These are phyloP conservation scores for Arthrinium puccinioides DNA, from an alignment of 2,329 filamentous ascomycete genomes.

Conservation along the genomic window DNA sequence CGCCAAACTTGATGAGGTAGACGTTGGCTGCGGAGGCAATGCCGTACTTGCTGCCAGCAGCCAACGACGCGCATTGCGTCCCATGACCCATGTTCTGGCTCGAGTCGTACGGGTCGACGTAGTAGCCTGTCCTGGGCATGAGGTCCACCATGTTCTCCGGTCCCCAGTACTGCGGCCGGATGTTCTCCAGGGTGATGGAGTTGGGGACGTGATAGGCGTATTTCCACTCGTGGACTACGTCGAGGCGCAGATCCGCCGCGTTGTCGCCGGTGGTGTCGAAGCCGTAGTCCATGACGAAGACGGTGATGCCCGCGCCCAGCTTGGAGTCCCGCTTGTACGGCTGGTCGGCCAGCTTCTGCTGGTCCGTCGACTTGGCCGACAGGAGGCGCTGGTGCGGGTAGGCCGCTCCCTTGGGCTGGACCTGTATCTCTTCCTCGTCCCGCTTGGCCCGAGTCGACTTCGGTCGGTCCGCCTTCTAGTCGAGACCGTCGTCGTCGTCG, in stretches of 20 bases:
- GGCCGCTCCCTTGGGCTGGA: neutral
- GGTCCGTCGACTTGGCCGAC: neutral
- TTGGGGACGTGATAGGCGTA: neutral
- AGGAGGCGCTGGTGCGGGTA: neutral
- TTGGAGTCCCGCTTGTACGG: neutral
- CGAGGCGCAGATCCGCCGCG: neutral
- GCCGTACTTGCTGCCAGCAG: neutral
- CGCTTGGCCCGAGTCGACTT: too few relatives aligned
- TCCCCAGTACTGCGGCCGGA: neutral
- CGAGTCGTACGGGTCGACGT: neutral
- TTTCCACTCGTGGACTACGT: neutral
- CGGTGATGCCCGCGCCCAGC: neutral
- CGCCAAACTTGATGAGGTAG: neutral
- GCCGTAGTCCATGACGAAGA: neutral
- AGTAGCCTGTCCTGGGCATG: neutral
- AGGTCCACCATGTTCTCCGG: neutral
- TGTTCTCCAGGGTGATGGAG: accelerated
- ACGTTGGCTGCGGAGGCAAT: neutral
- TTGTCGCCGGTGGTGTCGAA: neutral
- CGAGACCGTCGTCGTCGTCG: too few relatives aligned
- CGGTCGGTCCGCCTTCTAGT: too few relatives aligned
- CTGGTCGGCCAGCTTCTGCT: neutral
- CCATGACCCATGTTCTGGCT: neutral
- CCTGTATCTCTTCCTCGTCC: neutral
- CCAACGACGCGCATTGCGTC: neutral